Evolutionary conservation across 1,139 yeast species (phyloP), one percentile per base, ranked within the genome.

Genomic region (Zygoascus meyerae): DNA sequence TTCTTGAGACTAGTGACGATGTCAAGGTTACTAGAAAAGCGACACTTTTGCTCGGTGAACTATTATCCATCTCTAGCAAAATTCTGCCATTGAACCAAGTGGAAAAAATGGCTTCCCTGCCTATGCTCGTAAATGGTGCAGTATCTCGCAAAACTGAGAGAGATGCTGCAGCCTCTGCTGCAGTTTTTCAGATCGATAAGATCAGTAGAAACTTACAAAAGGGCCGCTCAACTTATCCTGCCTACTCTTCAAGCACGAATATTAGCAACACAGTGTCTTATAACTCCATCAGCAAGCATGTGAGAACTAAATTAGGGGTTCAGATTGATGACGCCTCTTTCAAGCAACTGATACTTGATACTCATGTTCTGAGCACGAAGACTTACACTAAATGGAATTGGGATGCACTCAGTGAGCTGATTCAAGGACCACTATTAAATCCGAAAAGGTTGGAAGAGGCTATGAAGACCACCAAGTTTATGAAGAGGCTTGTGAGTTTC

Each of bases 351-450:
- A 71, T 92, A 6, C 68, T 70, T 36, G 82, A 82, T 44, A 80
- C 95, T 0, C 80, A 75, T 53, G 89, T 92, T 1, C 64, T 87
- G 40, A 75, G 83, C 5, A 81, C 95, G 0, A 92, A 90, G 60
- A 87, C 83, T 46, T 89, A 75, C 59, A 72, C 80, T 3, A 81
- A 80, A 45, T 94, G 99, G 99, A 83, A 89, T 59, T 90, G 97
- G 95, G 76, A 75, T 30, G 69, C 81, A 1, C 68, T 90, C 2
- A 68, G 76, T 7, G 83, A 78, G 48, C 66, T 92, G 17, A 75
- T 89, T 51, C 84, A 78, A 55, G 96, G 97, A 0, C 95, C 97
- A 0, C 67, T 92, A 18, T 65, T 78, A 48, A 83, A 80, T 56
- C 83, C 87, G 0, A 77, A 73, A 53, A 69, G 89, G 41, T 72